phyloP scores from a whole-genome alignment of 2,329 filamentous ascomycete species.

The Xylariaceae sp. region DNA sequence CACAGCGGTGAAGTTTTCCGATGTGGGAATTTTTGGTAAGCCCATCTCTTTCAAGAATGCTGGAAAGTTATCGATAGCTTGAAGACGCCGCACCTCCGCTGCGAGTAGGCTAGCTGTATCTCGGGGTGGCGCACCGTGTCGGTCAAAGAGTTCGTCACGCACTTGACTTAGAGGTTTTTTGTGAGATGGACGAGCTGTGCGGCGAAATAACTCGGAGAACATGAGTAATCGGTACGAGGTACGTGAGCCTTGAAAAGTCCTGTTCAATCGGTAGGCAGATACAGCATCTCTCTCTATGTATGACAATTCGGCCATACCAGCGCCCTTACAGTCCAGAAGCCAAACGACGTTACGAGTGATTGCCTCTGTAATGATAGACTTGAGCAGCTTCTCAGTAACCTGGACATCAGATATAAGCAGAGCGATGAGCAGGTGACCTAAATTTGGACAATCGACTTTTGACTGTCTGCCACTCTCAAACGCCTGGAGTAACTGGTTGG shows the following conservation, averaged over 20 bases:
- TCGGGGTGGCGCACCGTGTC: conserved; percentile 52
- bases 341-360: conserved; percentile 58
- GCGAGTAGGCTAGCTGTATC: conserved; percentile 49
- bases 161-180: conserved; percentile 45
- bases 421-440: conserved; percentile 55
- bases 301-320: conserved; percentile 49
- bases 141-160: conserved; percentile 52
- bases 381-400: conserved; percentile 47
- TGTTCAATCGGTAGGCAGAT: conserved; percentile 52
- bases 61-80: conserved; percentile 49
- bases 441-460: conserved; percentile 52
- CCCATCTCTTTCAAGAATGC: conserved; percentile 52
- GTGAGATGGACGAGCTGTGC: conserved; percentile 46
- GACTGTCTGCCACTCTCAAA: conserved; percentile 48
- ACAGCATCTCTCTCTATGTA: conserved; percentile 50
- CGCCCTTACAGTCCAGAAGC: conserved; percentile 51
- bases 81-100: conserved; percentile 50
- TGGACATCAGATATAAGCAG: conserved; percentile 52
- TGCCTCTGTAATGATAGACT: conserved; percentile 53
- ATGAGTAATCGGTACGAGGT: conserved; percentile 59
- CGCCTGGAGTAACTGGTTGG: conserved; percentile 47
- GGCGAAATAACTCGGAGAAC: conserved; percentile 58
- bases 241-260: conserved; percentile 52
- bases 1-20: conserved; percentile 39
- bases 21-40: conserved; percentile 36